phyloP scores from a whole-genome alignment of 306 rosid species.

The Casuarina glauca region DNA sequence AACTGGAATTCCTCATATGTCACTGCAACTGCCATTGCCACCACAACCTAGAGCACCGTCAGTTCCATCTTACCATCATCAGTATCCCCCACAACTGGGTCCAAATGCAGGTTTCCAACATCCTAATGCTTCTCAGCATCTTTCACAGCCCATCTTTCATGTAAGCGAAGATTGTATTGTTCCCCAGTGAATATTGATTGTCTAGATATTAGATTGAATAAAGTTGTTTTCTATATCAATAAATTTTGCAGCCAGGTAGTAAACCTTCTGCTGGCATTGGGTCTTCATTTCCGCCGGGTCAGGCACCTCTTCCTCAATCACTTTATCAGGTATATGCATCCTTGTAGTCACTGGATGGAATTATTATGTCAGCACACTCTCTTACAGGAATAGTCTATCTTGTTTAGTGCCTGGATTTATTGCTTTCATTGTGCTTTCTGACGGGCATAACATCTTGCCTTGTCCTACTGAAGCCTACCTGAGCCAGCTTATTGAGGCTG shows the following conservation, averaged over 20 bases:
- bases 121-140: slow-evolving; percentile 65
- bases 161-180: slow-evolving; percentile 54
- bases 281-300: slow-evolving; percentile 65
- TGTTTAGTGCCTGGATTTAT: slow-evolving; percentile 12
- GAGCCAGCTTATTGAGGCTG: slow-evolving; percentile 19
- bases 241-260: slow-evolving; percentile 59
- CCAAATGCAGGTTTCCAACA: slow-evolving; percentile 71
- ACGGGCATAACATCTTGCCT: not conserved
- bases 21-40: slow-evolving; percentile 76
- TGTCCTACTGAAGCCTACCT: slow-evolving; percentile 13
- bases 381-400: slow-evolving; percentile 10
- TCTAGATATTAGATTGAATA: slow-evolving; percentile 12
- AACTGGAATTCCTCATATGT: slow-evolving; percentile 66
- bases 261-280: slow-evolving; percentile 70
- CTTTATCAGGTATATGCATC: slow-evolving; percentile 63
- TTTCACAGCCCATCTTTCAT: slow-evolving; percentile 74
- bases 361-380: not conserved
- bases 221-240: slow-evolving; percentile 25
- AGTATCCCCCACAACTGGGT: slow-evolving; percentile 72
- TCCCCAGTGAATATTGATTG: slow-evolving; percentile 13
- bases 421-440: not conserved
- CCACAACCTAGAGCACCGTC: slow-evolving; percentile 74
- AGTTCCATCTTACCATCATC: slow-evolving; percentile 61
- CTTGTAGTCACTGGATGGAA: not conserved
- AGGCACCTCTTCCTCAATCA: slow-evolving; percentile 59